Percentiles rank a stretch among this genome's conserved stretches.
These are phyloP conservation scores for Acanthamoeba culbertsoni DNA, from an alignment of 208 protist genomes.

Conservation along the genomic window DNA sequence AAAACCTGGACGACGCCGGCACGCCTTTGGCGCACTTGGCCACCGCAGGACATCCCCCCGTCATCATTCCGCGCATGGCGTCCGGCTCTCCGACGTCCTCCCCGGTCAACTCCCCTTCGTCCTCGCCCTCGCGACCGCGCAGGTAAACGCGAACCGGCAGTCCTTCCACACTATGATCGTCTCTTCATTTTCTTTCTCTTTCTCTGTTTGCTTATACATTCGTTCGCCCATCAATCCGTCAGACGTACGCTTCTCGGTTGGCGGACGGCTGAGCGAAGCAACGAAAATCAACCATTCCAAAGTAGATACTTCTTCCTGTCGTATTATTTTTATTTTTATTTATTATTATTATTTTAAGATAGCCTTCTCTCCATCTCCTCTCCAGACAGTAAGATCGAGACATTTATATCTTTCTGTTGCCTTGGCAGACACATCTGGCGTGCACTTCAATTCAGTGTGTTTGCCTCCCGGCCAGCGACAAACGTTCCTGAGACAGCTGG, in stretches of 20 bases:
- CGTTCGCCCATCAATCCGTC: not conserved
- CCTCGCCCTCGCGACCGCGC: not conserved
- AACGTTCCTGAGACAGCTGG: not conserved
- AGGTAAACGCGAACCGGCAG: not conserved
- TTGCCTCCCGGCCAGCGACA: not conserved
- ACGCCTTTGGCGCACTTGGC: not conserved
- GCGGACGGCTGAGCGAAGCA: not conserved
- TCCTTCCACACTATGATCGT: not conserved
- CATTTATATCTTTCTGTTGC: no score
- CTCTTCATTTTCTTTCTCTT: not conserved
- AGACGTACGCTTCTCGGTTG: not conserved
- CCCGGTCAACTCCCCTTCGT: not conserved
- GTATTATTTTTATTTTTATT: no score
- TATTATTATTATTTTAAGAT: no score
- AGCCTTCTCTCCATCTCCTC: no score
- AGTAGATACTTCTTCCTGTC: no score
- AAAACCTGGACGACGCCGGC: not conserved
- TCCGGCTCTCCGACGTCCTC: not conserved
- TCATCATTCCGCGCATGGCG: not conserved
- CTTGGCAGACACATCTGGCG: not conserved
- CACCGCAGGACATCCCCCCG: not conserved
- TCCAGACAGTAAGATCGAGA: no score
- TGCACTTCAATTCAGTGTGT: not conserved
- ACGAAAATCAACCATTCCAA: not conserved
- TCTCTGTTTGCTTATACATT: not conserved